phyloP scores from a whole-genome alignment of 768 basidiomycete genomes.

The Naganishia friedmannii region DNA sequence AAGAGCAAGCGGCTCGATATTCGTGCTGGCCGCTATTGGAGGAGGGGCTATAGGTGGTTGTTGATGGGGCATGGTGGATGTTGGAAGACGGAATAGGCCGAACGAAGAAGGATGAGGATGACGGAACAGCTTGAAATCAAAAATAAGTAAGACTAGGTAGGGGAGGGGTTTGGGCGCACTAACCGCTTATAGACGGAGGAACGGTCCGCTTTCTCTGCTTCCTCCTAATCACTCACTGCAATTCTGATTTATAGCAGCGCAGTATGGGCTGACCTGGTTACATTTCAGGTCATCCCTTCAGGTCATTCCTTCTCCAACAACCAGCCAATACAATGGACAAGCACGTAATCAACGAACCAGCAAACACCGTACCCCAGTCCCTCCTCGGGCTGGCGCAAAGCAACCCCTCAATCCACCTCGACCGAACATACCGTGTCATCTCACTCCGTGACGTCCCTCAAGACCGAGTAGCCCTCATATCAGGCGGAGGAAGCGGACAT shows the following conservation, averaged over 20 bases:
- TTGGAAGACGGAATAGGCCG: neutral
- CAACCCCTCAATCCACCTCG: slow-evolving; percentile 71
- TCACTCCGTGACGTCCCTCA: slow-evolving; percentile 13
- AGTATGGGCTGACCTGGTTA: no score
- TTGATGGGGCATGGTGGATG: neutral
- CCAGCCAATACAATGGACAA: slow-evolving; percentile 55
- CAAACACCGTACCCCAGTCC: slow-evolving; percentile 71
- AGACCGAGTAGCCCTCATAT: slow-evolving; percentile 36
- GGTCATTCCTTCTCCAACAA: neutral
- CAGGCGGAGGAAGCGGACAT: slow-evolving; percentile 60
- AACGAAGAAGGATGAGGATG: neutral
- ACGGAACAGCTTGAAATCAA: neutral
- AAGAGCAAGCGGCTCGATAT: slow-evolving; percentile 10
- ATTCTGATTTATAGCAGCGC: no score
- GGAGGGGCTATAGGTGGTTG: neutral
- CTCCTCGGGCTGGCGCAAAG: slow-evolving; percentile 63
- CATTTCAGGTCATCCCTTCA: no score
- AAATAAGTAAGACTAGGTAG: no score
- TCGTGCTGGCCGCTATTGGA: neutral
- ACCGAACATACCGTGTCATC: slow-evolving; percentile 51
- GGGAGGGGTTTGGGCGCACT: neutral
- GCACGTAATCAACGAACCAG: slow-evolving; percentile 73
- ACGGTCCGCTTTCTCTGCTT: neutral
- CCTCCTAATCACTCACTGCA: neutral
- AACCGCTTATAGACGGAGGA: slow-evolving; percentile 7